Evolutionary conservation across 2,329 filamentous ascomycete genomes (phyloP), one percentile per base, ranked within the genome.

Genomic region (Beauveria australis): DNA sequence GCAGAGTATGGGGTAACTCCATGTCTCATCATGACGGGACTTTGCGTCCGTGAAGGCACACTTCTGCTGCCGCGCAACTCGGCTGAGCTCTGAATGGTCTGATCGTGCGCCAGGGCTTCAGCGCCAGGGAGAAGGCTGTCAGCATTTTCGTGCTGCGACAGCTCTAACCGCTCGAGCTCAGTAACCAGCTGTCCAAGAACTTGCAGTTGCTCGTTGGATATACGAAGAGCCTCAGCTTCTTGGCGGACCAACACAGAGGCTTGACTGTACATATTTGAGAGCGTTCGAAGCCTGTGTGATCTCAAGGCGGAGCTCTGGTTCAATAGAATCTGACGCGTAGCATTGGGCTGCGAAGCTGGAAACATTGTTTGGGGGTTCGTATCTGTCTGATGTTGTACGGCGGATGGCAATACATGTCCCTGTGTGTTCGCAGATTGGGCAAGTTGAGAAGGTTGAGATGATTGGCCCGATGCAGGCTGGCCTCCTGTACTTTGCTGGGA

Each of bases 21-120:
- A 64, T 86, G 80, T 58, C 81, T 75, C 48, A 76, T 75, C 63
- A 82, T 67, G 4, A 77, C 66, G 16, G 78, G 74, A 40, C 74
- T 74, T 66, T 66, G 46, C 14, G 59, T 52, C 19, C 53, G 59
- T 10, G 59, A 51, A 24, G 47, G 53, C 10, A 47, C 37, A 22
- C n/a, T 37, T 44, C 53, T 56, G 12, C n/a, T 52, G 10, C 43
- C 22, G 22, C 56, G 61, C 2, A 62, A 60, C 37, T 24, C 24
- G 1, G 3, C 3, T n/a, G 26, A 8, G 26, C 10, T 24, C 19
- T 44, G 46, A 9, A 8, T 26, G 18, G 53, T 18, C 18, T 41
- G 58, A 28, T 53, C 49, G 8, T 41, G 28, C 5, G 41, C 10
- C 3, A 37, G 49, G 5, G 41, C 30, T 18, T 60, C 57, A 12